Base-by-base conservation (phyloP, 257 asterid genomes). In the Rehmannia glutinosa region DNA sequence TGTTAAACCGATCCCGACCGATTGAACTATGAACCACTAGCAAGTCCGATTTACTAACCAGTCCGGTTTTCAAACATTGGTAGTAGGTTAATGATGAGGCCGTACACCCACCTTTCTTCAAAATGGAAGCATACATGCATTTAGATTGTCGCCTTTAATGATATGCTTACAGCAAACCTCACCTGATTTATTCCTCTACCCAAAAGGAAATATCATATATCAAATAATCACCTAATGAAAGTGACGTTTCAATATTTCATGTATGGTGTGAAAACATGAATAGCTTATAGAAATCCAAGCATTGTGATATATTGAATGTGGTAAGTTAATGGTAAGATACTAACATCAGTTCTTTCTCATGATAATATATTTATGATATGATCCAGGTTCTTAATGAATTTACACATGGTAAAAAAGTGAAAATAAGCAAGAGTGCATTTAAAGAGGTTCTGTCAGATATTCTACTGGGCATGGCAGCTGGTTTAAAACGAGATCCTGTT, bases 381-480 rank as follows among this genome's bases (percentile, higher is more conserved):
- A 49, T 38, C 5, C 84, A 92, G 98, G 98, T 90, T 69, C 97
- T 93, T 66, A 75, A 81, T 68, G 97, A 93, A 71, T 88, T 88
- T 71, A 90, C 97, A 2, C 94, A 82, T 57, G 96, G 97, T 60
- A 85, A 77, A 45, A 85, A 86, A 72, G 84, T 75, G 38, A 81
- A 83, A 55, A 82, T 93, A 72, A 78, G 78, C 86, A 93, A 86
- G 87, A 74, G 61, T 3, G 83, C 86, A 81, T 90, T 93, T 61
- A 81, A 86, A 85, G 92, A 69, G 65, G 96, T 90, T 69, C 89
- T 93, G 27, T 84, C 95, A 3, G 96, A 88, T 80, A 78, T 91
- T 75, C 85, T 94, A 47, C 47, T 85, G 55, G 97, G 97, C 78
- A 88, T 94, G 97, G 99, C 99, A 62, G 86, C 96, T 23, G 99